Percentiles rank a stretch among this genome's conserved stretches.
Conservation (phyloP, 306 rosid genomes). For the Cucumis hystrix region DNA sequence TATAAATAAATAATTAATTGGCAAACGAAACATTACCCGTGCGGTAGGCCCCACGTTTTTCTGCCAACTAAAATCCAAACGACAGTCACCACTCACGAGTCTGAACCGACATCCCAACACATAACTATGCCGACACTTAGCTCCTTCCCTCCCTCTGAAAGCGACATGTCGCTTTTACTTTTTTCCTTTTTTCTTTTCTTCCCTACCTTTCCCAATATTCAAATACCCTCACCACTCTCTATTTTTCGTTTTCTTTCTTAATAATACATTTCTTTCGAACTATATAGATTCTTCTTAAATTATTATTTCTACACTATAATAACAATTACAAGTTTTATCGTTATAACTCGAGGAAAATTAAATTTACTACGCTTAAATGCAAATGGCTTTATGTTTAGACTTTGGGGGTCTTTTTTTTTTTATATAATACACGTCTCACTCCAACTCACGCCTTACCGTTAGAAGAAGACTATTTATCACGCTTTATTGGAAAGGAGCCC, state of each 20-base stretch:
- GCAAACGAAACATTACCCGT: background rate
- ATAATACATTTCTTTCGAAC: too few species aligned
- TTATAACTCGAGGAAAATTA: too few species aligned
- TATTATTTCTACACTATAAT: too few species aligned
- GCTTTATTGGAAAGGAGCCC: background rate
- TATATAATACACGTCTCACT: too few species aligned
- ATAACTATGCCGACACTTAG: background rate
- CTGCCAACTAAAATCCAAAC: background rate
- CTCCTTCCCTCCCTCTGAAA: background rate
- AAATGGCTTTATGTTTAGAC: too few species aligned
- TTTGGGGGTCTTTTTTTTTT: too few species aligned
- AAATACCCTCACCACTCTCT: background rate
- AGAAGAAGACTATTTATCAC: too few species aligned
- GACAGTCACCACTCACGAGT: background rate
- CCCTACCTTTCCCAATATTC: background rate
- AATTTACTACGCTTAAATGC: too few species aligned
- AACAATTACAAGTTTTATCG: too few species aligned
- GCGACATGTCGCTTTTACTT: conserved; percentile 9
- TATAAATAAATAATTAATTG: background rate
- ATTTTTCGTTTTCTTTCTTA: too few species aligned
- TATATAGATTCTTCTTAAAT: too few species aligned
- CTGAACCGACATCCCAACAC: conserved; percentile 18
- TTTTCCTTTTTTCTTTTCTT: background rate
- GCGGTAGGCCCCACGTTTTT: background rate
- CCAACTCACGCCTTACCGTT: too few species aligned